A percentile compares a stretch with the other conserved stretches of the same genome.
These are phyloP conservation scores for Aquilaria sinensis DNA, from an alignment of 345 rosid genomes.

Conservation along the genomic window DNA sequence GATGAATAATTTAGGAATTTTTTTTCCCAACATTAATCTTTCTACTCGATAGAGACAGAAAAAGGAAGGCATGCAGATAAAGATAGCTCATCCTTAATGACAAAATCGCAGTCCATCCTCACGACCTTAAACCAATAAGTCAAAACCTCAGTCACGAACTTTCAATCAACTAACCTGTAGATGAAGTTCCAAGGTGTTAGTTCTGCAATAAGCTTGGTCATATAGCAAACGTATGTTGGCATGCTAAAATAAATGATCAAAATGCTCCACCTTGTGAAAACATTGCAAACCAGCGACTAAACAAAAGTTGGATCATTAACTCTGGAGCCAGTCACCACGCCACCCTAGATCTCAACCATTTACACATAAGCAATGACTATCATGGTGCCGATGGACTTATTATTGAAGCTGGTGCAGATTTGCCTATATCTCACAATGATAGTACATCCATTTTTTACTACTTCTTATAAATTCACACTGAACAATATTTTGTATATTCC, in stretches of 20 bases:
- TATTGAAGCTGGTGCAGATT: background rate
- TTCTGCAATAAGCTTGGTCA: background rate
- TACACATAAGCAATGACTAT: background rate
- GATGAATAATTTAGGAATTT: too few species aligned
- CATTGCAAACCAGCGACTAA: too few species aligned
- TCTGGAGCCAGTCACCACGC: background rate
- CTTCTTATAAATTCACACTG: background rate
- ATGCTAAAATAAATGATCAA: background rate
- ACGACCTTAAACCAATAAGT: background rate
- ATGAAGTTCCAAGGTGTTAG: background rate
- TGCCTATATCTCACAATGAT: background rate
- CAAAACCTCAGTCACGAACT: too few species aligned
- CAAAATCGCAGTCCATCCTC: too few species aligned
- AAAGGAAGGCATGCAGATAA: too few species aligned
- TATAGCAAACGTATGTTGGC: background rate
- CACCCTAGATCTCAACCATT: background rate
- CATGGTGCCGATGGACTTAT: background rate
- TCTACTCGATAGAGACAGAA: background rate
- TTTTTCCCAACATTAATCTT: too few species aligned
- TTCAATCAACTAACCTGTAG: background rate
- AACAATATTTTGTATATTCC: background rate
- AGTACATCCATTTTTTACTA: background rate
- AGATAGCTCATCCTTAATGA: too few species aligned
- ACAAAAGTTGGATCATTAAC: background rate
- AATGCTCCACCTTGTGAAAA: background rate